phyloP scores from a whole-genome alignment of 1,139 yeast species.

The Yarrowia galli region DNA sequence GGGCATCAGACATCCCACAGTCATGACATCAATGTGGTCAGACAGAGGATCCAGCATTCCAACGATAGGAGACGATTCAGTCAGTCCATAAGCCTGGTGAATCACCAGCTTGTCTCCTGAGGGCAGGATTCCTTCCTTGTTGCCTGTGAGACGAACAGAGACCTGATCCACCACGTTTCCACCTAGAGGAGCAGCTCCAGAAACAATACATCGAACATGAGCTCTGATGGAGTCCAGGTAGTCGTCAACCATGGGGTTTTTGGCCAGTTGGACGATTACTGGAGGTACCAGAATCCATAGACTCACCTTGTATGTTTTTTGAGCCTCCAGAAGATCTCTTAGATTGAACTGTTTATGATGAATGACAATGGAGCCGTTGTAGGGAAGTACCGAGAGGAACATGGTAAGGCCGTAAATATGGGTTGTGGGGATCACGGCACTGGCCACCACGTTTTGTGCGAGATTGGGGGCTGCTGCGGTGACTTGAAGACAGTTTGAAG shows the following conservation, averaged over 20 bases:
- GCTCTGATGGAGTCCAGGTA: slow-evolving; percentile 46
- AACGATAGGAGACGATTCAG: slow-evolving; percentile 55
- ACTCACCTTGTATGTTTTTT: slow-evolving; percentile 46
- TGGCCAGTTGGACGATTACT: slow-evolving; percentile 52
- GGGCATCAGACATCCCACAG: slow-evolving; percentile 47
- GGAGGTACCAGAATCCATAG: slow-evolving; percentile 52
- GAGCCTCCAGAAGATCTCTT: slow-evolving; percentile 46
- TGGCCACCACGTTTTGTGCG: slow-evolving; percentile 4
- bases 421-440: slow-evolving; percentile 51
- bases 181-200: slow-evolving; percentile 55
- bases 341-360: slow-evolving; percentile 51
- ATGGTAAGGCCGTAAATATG: slow-evolving; percentile 52
- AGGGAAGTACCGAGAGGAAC: slow-evolving; percentile 45
- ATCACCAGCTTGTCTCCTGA: slow-evolving; percentile 41
- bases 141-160: slow-evolving; percentile 40
- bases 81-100: slow-evolving; percentile 76
- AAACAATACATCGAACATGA: slow-evolving; percentile 44
- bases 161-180: slow-evolving; percentile 47
- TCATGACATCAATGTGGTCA: slow-evolving; percentile 32
- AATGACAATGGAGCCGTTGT: slow-evolving; percentile 45
- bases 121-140: slow-evolving; percentile 23
- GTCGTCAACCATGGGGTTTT: slow-evolving; percentile 50
- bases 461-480: slow-evolving; percentile 18
- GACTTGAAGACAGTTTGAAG: slow-evolving; percentile 18
- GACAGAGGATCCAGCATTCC: slow-evolving; percentile 33